Percentiles rank a stretch among this genome's conserved stretches.
Conservation (phyloP, 2,329 filamentous ascomycete species). For the Phyllosticta paracitricarpa region DNA sequence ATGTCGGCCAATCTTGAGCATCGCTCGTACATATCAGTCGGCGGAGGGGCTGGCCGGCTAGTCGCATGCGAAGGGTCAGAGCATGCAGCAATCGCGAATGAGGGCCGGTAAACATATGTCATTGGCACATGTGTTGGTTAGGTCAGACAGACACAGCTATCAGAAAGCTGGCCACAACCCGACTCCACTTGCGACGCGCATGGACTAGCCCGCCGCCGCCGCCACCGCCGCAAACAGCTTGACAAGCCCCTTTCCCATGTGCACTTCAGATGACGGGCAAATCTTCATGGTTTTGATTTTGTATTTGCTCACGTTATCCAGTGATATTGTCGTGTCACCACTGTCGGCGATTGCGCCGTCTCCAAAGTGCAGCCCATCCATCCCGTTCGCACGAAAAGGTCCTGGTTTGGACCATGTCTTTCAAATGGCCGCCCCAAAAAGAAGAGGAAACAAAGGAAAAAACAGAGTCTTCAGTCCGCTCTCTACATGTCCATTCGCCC, state of each 20-base stretch:
- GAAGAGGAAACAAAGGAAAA: neutral
- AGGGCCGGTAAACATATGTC: neutral
- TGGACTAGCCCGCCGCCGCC: neutral
- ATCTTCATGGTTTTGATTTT: neutral
- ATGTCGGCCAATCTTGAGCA: slow-evolving; percentile 13
- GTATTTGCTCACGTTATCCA: neutral
- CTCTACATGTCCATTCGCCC: slow-evolving; percentile 8
- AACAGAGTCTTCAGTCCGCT: neutral
- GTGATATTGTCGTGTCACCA: neutral
- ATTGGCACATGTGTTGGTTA: neutral
- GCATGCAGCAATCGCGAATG: neutral
- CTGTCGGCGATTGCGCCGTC: neutral
- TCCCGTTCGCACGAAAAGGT: neutral
- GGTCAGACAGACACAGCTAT: neutral
- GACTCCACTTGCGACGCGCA: neutral
- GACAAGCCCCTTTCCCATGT: too few species aligned
- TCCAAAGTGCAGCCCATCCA: neutral
- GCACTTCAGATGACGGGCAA: too few species aligned
- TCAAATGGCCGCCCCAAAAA: slow-evolving; percentile 5
- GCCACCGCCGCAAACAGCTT: too few species aligned
- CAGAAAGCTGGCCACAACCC: neutral
- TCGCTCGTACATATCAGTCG: slow-evolving; percentile 11
- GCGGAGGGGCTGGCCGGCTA: neutral
- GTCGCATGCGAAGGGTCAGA: slow-evolving; percentile 6
- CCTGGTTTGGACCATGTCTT: slow-evolving; percentile 7